A percentile compares a stretch with the other conserved stretches of the same genome.
phyloP scores from a whole-genome alignment of 2,329 filamentous ascomycete genomes.

The Nemania sp. region DNA sequence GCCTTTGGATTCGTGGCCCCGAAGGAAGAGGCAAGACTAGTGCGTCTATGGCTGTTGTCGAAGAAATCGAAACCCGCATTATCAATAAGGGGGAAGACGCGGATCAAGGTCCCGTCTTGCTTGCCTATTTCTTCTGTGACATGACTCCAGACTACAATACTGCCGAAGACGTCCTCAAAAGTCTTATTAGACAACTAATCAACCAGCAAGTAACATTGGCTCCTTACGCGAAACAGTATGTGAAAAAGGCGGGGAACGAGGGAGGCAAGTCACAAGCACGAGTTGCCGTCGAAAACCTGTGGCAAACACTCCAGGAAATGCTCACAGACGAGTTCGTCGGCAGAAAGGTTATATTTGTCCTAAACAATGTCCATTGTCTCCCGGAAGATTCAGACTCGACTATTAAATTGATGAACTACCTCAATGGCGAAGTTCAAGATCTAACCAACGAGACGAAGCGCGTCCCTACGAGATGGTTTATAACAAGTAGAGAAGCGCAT shows the following conservation, averaged over 20 bases:
- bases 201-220: conserved; percentile 51
- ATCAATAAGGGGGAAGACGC: conserved; percentile 41
- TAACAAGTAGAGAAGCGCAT: conserved; percentile 55
- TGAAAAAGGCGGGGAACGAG: conserved; percentile 51
- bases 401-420: conserved; percentile 53
- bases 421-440: conserved; percentile 49
- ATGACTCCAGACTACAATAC: conserved; percentile 53
- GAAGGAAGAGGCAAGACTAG: conserved; percentile 59
- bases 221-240: conserved; percentile 53
- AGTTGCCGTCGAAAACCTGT: conserved; percentile 54
- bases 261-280: conserved; percentile 48
- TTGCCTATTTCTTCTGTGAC: conserved; percentile 60
- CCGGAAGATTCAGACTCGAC: conserved; percentile 53
- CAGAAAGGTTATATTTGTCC: conserved; percentile 55
- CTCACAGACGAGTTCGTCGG: conserved; percentile 54
- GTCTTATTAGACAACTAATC: conserved; percentile 55
- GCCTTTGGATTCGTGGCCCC: conserved; percentile 56
- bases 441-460: conserved; percentile 44
- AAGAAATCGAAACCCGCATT: conserved; percentile 52
- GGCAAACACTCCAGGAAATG: conserved; percentile 58
- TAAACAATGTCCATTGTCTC: conserved; percentile 57
- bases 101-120: conserved; percentile 47
- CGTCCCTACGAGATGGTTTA: conserved; percentile 54
- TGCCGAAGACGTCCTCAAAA: conserved; percentile 57
- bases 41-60: conserved; percentile 54